Evolutionary conservation across 2,329 filamentous ascomycete species (phyloP).

Genomic region (Daldinia eschscholtzii): DNA sequence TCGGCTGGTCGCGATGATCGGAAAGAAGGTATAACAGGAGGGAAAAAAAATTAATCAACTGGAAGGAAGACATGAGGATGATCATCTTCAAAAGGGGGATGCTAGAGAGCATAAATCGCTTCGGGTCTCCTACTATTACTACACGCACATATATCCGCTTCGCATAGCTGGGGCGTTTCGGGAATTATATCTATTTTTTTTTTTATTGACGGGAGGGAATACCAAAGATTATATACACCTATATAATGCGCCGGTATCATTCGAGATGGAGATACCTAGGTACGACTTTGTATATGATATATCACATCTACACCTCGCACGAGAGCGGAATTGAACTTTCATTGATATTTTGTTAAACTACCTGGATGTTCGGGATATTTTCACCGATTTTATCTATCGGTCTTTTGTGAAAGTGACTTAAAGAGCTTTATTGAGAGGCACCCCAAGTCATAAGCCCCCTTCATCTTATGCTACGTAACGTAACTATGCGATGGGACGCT

Average conservation of each 20-base stretch:
- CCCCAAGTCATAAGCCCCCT: neutral
- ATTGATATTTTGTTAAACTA: constrained; percentile 14
- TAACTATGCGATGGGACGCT: neutral
- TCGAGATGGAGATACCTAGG: constrained; percentile 21
- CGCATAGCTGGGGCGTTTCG: constrained; percentile 39
- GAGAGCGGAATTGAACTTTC: constrained; percentile 23
- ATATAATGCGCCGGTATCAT: constrained; percentile 15
- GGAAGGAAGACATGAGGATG: constrained; percentile 10
- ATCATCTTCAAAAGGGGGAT: constrained; percentile 4
- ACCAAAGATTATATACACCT: neutral
- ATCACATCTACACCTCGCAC: constrained; percentile 20
- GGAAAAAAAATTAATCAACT: constrained; percentile 6
- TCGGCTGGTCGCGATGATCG: constrained; percentile 47
- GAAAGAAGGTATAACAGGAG: neutral
- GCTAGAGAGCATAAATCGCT: neutral
- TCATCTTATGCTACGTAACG: neutral
- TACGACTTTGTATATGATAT: constrained; percentile 18
- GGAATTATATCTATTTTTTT: constrained; percentile 10
- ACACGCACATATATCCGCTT: constrained; percentile 11
- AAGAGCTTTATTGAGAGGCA: too few relatives aligned
- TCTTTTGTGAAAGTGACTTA: too few relatives aligned
- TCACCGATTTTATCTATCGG: neutral
- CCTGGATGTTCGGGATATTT: neutral
- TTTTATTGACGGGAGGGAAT: neutral
- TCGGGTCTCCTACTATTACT: constrained; percentile 10